A percentile compares a stretch with the other conserved stretches of the same genome.
Conservation (phyloP, 2,329 filamentous ascomycete species). For the Monosporascus sp. region DNA sequence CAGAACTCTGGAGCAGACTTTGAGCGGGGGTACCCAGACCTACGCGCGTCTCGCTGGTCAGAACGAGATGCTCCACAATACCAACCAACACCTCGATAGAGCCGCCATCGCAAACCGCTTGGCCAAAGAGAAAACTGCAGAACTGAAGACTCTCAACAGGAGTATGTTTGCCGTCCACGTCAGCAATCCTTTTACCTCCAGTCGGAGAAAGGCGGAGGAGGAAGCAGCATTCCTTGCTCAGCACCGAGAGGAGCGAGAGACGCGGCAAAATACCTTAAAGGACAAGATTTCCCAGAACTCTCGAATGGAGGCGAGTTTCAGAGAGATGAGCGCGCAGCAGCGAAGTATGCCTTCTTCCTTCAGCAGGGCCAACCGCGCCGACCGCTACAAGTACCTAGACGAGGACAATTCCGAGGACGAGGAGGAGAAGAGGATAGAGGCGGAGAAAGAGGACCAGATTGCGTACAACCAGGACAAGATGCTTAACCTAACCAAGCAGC, state of each 20-base stretch:
- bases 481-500: slow-evolving; percentile 59
- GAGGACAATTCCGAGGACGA: slow-evolving; percentile 54
- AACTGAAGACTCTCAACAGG: slow-evolving; percentile 79
- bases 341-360: slow-evolving; percentile 14
- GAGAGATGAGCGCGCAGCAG: slow-evolving; percentile 27
- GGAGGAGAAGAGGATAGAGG: slow-evolving; percentile 50
- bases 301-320: slow-evolving; percentile 48
- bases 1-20: slow-evolving; percentile 60
- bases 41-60: slow-evolving; percentile 71
- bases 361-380: slow-evolving; percentile 41
- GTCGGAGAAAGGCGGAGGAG: slow-evolving; percentile 55
- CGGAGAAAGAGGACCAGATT: slow-evolving; percentile 54
- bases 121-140: slow-evolving; percentile 73
- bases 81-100: slow-evolving; percentile 76
- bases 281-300: slow-evolving; percentile 47
- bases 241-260: slow-evolving; percentile 59
- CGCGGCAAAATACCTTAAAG: slow-evolving; percentile 58
- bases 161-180: slow-evolving; percentile 89
- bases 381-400: slow-evolving; percentile 70
- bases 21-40: slow-evolving; percentile 67
- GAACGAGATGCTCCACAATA: slow-evolving; percentile 75
- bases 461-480: slow-evolving; percentile 64
- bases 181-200: slow-evolving; percentile 70
- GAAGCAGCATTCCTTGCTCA: slow-evolving; percentile 67
- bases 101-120: slow-evolving; percentile 70